These are phyloP conservation scores for Limnanthes douglasii DNA, from an alignment of 345 rosid species.

Conservation along the genomic window DNA sequence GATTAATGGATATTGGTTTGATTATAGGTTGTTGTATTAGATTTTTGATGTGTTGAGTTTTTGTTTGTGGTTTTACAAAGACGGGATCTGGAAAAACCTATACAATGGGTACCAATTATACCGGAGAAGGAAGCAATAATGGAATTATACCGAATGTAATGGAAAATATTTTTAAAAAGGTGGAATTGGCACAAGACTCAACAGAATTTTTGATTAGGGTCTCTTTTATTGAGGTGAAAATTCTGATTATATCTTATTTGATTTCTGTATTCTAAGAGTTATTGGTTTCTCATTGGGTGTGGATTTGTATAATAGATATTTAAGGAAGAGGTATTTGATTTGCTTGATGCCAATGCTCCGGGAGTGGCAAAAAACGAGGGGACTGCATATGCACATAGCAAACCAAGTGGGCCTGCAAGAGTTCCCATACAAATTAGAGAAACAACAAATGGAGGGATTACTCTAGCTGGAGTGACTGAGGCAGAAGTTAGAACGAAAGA, in stretches of 20 bases:
- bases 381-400: slow-evolving; percentile 16
- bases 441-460: slow-evolving; percentile 82
- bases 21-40: too few species aligned
- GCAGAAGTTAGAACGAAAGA: slow-evolving; percentile 78
- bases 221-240: slow-evolving; percentile 80
- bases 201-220: slow-evolving; percentile 66
- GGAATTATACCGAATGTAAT: slow-evolving; percentile 80
- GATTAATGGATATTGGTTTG: background rate
- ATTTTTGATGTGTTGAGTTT: background rate
- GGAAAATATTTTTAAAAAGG: slow-evolving; percentile 55
- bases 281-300: background rate
- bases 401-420: slow-evolving; percentile 36
- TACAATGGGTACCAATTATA: slow-evolving; percentile 90
- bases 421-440: slow-evolving; percentile 85
- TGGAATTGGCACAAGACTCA: slow-evolving; percentile 27
- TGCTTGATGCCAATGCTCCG: slow-evolving; percentile 50
- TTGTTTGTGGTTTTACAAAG: slow-evolving; percentile 14
- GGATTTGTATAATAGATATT: slow-evolving; percentile 55
- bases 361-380: slow-evolving; percentile 33
- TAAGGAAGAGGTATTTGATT: slow-evolving; percentile 91
- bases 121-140: slow-evolving; percentile 36
- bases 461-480: slow-evolving; percentile 88
- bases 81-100: slow-evolving; percentile 94
- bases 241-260: background rate
- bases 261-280: background rate